A percentile compares a stretch with the other conserved stretches of the same genome.
Conservation (phyloP, 495 filamentous ascomycete genomes). For the Penicillium paxilli region DNA sequence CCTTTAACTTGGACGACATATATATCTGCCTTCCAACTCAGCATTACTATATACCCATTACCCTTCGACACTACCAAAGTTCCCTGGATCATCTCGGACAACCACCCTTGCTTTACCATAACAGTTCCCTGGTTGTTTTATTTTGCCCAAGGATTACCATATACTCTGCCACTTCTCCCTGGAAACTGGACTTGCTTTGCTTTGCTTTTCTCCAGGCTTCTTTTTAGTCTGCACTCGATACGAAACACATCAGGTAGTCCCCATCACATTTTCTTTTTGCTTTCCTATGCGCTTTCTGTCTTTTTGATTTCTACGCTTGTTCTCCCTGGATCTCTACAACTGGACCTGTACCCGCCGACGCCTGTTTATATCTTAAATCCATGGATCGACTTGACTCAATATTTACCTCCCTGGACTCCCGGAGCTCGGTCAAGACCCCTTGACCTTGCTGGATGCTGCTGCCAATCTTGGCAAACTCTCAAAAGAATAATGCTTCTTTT, state of each 20-base stretch:
- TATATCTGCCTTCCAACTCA: not conserved
- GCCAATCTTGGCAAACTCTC: constrained; percentile 24
- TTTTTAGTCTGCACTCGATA: constrained; percentile 30
- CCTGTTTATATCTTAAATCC: constrained; percentile 3
- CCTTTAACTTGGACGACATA: constrained; percentile 7
- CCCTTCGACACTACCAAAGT: constrained; percentile 3
- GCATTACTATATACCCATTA: constrained; percentile 10
- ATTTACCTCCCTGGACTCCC: constrained; percentile 16
- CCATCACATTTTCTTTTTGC: constrained; percentile 36
- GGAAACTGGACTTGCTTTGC: constrained; percentile 37
- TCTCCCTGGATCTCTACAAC: constrained; percentile 8
- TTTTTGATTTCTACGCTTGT: constrained; percentile 24
- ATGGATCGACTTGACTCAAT: constrained; percentile 21
- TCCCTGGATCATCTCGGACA: constrained; percentile 37
- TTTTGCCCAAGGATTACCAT: constrained; percentile 26
- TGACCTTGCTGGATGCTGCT: constrained; percentile 14
- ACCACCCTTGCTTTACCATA: constrained; percentile 10
- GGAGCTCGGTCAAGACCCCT: constrained; percentile 9
- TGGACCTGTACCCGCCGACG: constrained; percentile 23
- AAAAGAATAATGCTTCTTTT: constrained; percentile 26
- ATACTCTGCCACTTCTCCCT: constrained; percentile 26
- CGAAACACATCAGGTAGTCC: constrained; percentile 48
- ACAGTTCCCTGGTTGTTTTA: constrained; percentile 24
- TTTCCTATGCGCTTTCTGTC: constrained; percentile 24
- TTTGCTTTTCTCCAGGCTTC: constrained; percentile 38